phyloP scores from a whole-genome alignment of 225 moss, liverwort and hornwort genomes.

The Pseudisothecium myosuroides region DNA sequence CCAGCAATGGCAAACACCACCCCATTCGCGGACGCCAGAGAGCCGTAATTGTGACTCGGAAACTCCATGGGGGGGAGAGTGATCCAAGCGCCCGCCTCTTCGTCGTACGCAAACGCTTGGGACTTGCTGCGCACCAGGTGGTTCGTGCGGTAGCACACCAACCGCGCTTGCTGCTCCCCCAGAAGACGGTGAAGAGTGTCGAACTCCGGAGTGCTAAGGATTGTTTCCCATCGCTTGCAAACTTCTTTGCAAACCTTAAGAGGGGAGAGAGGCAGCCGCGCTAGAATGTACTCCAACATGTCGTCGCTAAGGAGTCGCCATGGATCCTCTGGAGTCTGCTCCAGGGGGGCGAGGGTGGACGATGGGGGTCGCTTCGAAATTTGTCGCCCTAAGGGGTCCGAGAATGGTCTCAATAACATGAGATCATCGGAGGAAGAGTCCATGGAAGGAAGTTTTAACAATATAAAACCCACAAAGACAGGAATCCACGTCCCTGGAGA shows the following conservation, averaged over 20 bases:
- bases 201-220: conserved; percentile 22
- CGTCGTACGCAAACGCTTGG: conserved; percentile 33
- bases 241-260: conserved; percentile 18
- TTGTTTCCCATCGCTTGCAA: conserved; percentile 26
- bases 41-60: conserved; percentile 35
- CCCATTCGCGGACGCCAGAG: conserved; percentile 17
- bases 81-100: conserved; percentile 10
- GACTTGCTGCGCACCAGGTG: conserved; percentile 30
- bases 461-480: background rate
- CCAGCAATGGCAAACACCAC: conserved; percentile 35
- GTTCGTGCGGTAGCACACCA: conserved; percentile 35
- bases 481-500: background rate
- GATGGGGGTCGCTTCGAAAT: background rate
- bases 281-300: conserved; percentile 22
- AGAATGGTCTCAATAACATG: background rate
- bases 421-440: conserved; percentile 3
- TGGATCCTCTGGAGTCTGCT: background rate
- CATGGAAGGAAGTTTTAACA: background rate
- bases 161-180: conserved; percentile 21
- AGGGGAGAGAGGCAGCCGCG: conserved; percentile 8
- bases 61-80: conserved; percentile 14
- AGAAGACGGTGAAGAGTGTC: conserved; percentile 15
- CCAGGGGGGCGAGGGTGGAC: background rate
- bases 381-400: background rate
- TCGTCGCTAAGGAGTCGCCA: conserved; percentile 21